A percentile compares a stretch with the other conserved stretches of the same genome.
Evolutionary conservation across 2,329 filamentous ascomycete genomes (phyloP).

Genomic region (Hansfordia pulvinata): DNA sequence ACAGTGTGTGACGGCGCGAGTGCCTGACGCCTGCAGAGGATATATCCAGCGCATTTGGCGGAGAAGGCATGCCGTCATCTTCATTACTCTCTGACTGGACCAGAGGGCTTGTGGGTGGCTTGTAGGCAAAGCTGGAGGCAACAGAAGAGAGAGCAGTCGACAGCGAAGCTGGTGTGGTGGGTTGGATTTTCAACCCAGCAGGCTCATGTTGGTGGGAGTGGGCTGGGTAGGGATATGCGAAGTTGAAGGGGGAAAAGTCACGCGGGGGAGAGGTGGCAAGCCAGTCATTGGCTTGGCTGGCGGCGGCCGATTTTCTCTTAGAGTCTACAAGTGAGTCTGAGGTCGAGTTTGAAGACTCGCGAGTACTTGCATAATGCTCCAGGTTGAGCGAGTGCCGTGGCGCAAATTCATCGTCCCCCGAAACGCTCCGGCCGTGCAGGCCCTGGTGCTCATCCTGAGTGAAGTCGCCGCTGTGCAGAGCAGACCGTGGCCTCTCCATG

Average conservation of each 20-base stretch:
- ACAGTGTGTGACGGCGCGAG: conserved; percentile 57
- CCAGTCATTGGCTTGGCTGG: conserved; percentile 23
- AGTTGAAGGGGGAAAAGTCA: conserved; percentile 31
- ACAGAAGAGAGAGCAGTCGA: conserved; percentile 55
- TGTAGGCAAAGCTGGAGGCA: conserved; percentile 69
- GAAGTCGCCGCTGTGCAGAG: conserved; percentile 55
- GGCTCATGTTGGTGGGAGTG: conserved; percentile 20
- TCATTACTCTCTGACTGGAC: conserved; percentile 81
- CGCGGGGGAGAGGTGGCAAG: conserved; percentile 42
- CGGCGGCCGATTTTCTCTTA: no score
- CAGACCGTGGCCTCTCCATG: conserved; percentile 74
- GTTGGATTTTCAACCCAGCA: no score
- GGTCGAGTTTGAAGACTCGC: no score
- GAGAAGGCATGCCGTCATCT: conserved; percentile 51
- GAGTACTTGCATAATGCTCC: no score
- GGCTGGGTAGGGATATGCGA: conserved; percentile 21
- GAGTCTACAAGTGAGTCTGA: no score
- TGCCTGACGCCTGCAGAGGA: conserved; percentile 20
- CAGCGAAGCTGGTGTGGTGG: no score
- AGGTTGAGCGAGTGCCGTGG: no score
- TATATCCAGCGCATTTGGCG: conserved; percentile 36
- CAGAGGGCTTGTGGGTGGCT: conserved; percentile 82
- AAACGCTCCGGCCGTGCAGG: background rate
- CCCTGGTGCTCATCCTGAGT: conserved; percentile 26
- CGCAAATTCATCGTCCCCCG: no score